phyloP scores from a whole-genome alignment of 352 stramenopile genomes.

The Globisporangium splendens region DNA sequence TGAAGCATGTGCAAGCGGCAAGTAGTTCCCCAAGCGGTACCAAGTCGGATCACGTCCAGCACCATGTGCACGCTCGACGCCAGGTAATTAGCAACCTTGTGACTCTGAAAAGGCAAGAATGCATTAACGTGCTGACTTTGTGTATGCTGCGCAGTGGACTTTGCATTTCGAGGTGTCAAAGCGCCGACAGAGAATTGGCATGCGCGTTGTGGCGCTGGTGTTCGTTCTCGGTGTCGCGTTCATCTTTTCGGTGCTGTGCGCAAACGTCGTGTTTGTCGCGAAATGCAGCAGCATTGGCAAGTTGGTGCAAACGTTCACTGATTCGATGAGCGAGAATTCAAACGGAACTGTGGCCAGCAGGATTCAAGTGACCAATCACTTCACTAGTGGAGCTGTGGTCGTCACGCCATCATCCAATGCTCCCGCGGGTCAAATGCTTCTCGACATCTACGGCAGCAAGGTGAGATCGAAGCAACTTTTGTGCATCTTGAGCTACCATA shows the following conservation, averaged over 20 bases:
- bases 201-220: conserved; percentile 47
- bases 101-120: background rate
- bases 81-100: conserved; percentile 7
- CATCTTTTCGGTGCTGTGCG: conserved; percentile 48
- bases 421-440: conserved; percentile 21
- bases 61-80: conserved; percentile 9
- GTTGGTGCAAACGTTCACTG: conserved; percentile 32
- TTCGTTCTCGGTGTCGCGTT: conserved; percentile 47
- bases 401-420: conserved; percentile 16
- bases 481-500: background rate
- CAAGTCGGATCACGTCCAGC: conserved; percentile 4
- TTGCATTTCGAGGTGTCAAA: conserved; percentile 59
- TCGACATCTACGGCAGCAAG: conserved; percentile 45
- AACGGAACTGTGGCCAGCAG: conserved; percentile 7
- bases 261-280: conserved; percentile 63
- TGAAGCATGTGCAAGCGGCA: conserved; percentile 23
- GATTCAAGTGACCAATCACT: conserved; percentile 36
- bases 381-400: conserved; percentile 35
- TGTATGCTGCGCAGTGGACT: conserved; percentile 36
- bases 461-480: conserved; percentile 15
- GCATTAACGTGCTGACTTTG: no score
- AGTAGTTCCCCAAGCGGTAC: background rate
- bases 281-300: conserved; percentile 70
- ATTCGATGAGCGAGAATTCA: conserved; percentile 32
- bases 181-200: conserved; percentile 53